Percentiles rank a stretch among this genome's conserved stretches.
phyloP scores from a whole-genome alignment of 139 green algal genomes.

The Auxenochlorella pyrenoidosa region DNA sequence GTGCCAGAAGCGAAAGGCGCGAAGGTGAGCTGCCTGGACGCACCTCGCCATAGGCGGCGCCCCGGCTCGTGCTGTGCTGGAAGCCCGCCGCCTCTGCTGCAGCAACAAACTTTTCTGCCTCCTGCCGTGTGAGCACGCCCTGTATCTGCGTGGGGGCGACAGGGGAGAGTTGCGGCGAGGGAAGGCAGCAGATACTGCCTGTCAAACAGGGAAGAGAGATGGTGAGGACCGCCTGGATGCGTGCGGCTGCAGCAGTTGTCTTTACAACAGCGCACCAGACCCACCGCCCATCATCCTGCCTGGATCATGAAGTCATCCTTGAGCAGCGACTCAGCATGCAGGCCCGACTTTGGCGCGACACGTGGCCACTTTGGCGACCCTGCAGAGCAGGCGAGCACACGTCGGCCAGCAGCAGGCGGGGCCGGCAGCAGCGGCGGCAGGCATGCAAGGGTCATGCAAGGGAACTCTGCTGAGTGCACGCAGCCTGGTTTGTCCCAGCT shows the following conservation, averaged over 20 bases:
- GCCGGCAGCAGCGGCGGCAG: not conserved
- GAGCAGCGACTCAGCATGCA: not conserved
- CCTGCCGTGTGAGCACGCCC: constrained; percentile 11
- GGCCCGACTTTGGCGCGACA: constrained; percentile 12
- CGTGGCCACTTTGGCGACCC: constrained; percentile 20
- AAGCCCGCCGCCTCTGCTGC: constrained; percentile 55
- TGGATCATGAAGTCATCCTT: constrained; percentile 21
- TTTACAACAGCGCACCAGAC: no score
- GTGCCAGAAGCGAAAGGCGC: no score
- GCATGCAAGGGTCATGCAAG: not conserved
- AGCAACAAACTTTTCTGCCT: constrained; percentile 32
- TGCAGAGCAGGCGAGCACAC: not conserved
- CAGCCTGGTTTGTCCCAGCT: no score
- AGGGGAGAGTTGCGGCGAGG: not conserved
- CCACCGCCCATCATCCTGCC: not conserved
- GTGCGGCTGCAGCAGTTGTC: no score
- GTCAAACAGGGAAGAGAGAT: no score
- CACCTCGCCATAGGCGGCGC: constrained; percentile 66
- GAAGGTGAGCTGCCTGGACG: no score
- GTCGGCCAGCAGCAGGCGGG: not conserved
- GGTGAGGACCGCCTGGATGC: no score
- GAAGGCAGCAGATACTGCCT: no score
- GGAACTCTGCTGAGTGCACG: no score
- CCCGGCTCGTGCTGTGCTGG: constrained; percentile 60
- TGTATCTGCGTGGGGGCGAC: not conserved